Evolutionary conservation across 768 basidiomycete genomes (phyloP), one percentile per base, ranked within the genome.

Genomic region (Tulasnella sp.): DNA sequence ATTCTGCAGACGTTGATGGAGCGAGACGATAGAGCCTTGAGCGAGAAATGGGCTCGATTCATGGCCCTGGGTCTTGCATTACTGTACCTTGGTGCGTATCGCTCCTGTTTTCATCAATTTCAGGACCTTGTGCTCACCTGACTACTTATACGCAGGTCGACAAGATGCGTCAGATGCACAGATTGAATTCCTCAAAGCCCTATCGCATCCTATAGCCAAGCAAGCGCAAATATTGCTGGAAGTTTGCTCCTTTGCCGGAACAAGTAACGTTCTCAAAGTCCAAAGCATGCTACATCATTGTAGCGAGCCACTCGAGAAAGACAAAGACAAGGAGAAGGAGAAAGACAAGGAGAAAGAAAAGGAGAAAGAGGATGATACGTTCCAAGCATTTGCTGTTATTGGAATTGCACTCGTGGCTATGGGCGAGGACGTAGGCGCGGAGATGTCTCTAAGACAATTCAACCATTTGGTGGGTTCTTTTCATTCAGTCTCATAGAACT

Each of bases 371-470:
- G 79, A 87, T 54, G 85, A 89, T 58, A 81, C 81, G 27, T 88
- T 86, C 73, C 87, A 96, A 64, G 77, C 88, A 0, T 84, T 96
- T 56, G 87, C 93, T 13, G 90, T 93, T 27, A 72, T 98, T 50
- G 95, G 90, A 24, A 87, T 99, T 59, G 81, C 93, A 0, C 66
- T 98, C 53, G 85, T 98, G 37, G 81, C 95, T 3, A 96, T 98
- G 91, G 95, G 95, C 16, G 95, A 99, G 67, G 93, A 98, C 20
- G 80, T 96, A 42, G 95, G 95, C 42, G 81, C 91, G 1, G 89
- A 98, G 65, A 98, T 99, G 95, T 81, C 86, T n/a, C 67, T 98
- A 59, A 71, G 95, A 57, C 89, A 92, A 59, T 93, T 98, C 72
- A 95, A 96, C 66, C 95, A 99, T 63, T 71, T 99, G 48, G 92